Conservation (phyloP, 164 flowering plant genomes). For the Amborella trichopoda region DNA sequence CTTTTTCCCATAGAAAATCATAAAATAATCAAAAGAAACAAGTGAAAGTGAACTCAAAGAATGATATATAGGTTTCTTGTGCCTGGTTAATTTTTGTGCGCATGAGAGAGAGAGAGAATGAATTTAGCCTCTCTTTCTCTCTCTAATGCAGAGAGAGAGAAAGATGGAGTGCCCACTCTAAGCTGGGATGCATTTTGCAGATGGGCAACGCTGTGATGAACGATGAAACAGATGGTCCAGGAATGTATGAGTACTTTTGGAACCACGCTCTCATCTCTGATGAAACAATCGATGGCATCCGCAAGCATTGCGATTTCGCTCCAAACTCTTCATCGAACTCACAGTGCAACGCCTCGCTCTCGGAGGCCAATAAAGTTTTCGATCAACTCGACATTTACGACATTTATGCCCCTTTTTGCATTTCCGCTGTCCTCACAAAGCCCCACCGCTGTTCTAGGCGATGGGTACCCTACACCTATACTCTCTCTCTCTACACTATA, state of each 20-base stretch:
- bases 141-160: too few relatives aligned
- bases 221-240: constrained; percentile 39
- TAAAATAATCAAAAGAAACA: too few relatives aligned
- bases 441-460: constrained; percentile 28
- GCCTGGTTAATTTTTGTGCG: too few relatives aligned
- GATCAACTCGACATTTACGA: constrained; percentile 36
- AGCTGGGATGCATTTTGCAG: too few relatives aligned
- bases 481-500: background rate
- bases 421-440: constrained; percentile 16
- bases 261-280: constrained; percentile 50
- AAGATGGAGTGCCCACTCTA: too few relatives aligned
- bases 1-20: too few relatives aligned
- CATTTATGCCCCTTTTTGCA: constrained; percentile 58
- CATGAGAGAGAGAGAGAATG: too few relatives aligned
- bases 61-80: too few relatives aligned
- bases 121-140: too few relatives aligned
- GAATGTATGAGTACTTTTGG: constrained; percentile 48
- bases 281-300: constrained; percentile 8
- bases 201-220: constrained; percentile 72
- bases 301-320: constrained; percentile 33
- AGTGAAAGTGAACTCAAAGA: too few relatives aligned
- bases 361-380: background rate
- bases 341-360: constrained; percentile 11
- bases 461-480: constrained; percentile 4
- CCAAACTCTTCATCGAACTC: background rate